Percentiles rank a stretch among this genome's conserved stretches.
phyloP scores from a whole-genome alignment of 1,139 yeast genomes.

The Magnusiomyces magnusii region DNA sequence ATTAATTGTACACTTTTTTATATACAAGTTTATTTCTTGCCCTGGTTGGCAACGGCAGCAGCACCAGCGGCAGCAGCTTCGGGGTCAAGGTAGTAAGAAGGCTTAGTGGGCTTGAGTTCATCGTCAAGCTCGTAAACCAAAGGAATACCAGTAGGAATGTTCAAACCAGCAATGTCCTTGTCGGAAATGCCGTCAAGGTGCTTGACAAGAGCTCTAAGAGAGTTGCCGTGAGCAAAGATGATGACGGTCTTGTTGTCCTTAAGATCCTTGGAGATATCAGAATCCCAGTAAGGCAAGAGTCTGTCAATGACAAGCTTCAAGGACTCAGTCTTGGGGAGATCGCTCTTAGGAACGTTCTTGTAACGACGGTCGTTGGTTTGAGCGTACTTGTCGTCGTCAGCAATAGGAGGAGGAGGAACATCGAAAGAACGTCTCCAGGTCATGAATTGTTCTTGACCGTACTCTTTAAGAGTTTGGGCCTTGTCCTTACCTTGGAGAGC shows the following conservation, averaged over 20 bases:
- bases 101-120: slow-evolving; percentile 80
- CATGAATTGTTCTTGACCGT: slow-evolving; percentile 91
- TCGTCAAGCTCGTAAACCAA: slow-evolving; percentile 94
- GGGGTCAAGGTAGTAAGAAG: slow-evolving; percentile 95
- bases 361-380: slow-evolving; percentile 85
- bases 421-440: slow-evolving; percentile 98
- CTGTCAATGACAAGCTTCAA: slow-evolving; percentile 94
- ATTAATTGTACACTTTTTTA: background rate
- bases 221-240: slow-evolving; percentile 98
- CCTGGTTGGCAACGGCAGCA: slow-evolving; percentile 98
- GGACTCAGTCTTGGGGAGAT: slow-evolving; percentile 91
- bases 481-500: slow-evolving; percentile 98
- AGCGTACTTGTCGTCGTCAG: slow-evolving; percentile 69
- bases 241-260: slow-evolving; percentile 83
- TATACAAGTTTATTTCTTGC: slow-evolving; percentile 31
- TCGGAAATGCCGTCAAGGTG: slow-evolving; percentile 93
- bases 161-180: slow-evolving; percentile 84
- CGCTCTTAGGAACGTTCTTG: slow-evolving; percentile 71
- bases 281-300: slow-evolving; percentile 97
- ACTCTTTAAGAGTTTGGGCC: slow-evolving; percentile 82
- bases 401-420: slow-evolving; percentile 91
- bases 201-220: slow-evolving; percentile 94
- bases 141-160: slow-evolving; percentile 99
- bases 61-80: slow-evolving; percentile 99
- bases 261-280: slow-evolving; percentile 79